Evolutionary conservation across 495 filamentous ascomycete species (phyloP).

Genomic region (Talaromyces trachyspermus): DNA sequence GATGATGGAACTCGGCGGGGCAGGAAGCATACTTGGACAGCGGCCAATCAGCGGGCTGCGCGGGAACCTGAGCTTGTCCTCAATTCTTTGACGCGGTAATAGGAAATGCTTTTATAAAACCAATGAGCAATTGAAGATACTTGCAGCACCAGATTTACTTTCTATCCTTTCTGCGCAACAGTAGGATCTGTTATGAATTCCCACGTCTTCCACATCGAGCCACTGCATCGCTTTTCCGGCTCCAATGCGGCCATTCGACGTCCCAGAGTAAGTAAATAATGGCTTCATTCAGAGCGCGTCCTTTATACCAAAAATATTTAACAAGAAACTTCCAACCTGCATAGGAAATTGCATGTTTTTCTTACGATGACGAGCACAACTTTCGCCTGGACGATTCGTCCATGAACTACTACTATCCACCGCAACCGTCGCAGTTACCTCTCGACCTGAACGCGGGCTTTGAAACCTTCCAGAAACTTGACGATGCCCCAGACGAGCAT

Average conservation of each 20-base stretch:
- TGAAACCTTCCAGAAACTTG: conserved; percentile 73
- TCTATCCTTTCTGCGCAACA: not conserved
- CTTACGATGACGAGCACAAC: conserved; percentile 75
- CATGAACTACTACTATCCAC: conserved; percentile 81
- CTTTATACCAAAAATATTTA: not conserved
- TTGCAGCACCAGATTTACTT: not conserved
- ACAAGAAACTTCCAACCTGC: not conserved
- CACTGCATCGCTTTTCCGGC: conserved; percentile 51
- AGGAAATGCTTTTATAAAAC: too few relatives aligned
- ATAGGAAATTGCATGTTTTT: conserved; percentile 85
- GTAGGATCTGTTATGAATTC: conserved; percentile 23
- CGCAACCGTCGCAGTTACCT: conserved; percentile 58
- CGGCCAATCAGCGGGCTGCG: too few relatives aligned
- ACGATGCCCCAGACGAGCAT: conserved; percentile 79
- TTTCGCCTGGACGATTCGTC: conserved; percentile 71
- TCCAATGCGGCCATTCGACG: conserved; percentile 57
- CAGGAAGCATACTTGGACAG: not conserved
- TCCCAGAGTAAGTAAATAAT: conserved; percentile 50
- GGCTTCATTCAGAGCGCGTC: not conserved
- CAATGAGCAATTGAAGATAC: too few relatives aligned
- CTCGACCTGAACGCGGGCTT: conserved; percentile 71
- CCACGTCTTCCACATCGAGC: conserved; percentile 52
- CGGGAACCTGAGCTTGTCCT: too few relatives aligned
- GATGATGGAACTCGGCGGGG: conserved; percentile 17
- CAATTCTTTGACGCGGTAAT: too few relatives aligned